Percentiles rank a stretch among this genome's conserved stretches.
phyloP scores from a whole-genome alignment of 83 land plant species.

The Isoetes engelmannii region DNA sequence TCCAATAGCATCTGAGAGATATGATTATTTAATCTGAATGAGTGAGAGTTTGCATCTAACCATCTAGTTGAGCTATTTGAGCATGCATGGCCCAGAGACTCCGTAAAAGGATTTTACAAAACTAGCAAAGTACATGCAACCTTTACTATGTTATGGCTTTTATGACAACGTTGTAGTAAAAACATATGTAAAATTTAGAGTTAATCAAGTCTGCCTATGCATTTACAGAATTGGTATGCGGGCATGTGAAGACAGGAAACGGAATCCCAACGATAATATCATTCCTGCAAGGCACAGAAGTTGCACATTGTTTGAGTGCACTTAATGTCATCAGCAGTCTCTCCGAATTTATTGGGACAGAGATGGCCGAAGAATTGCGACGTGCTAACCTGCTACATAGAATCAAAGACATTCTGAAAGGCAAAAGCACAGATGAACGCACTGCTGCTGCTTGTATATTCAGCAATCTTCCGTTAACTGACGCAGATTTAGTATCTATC shows the following conservation, averaged over 20 bases:
- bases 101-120: no score
- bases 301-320: constrained; percentile 26
- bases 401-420: constrained; percentile 33
- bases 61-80: no score
- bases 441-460: constrained; percentile 37
- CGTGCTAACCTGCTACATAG: constrained; percentile 13
- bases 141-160: constrained; percentile 2
- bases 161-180: background rate
- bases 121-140: no score
- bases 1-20: no score
- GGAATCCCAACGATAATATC: constrained; percentile 27
- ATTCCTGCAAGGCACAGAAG: constrained; percentile 35
- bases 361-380: constrained; percentile 24
- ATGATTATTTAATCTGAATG: no score
- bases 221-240: constrained; percentile 33
- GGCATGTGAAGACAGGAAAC: constrained; percentile 33
- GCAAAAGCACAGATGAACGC: constrained; percentile 21
- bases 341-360: constrained; percentile 26
- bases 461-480: constrained; percentile 35
- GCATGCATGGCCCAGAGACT: no score
- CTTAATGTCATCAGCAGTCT: constrained; percentile 30
- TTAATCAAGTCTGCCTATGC: background rate
- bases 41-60: no score
- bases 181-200: background rate
- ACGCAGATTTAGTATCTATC: constrained; percentile 3